These are phyloP conservation scores for Fusarium vanettenii DNA, from an alignment of 2,329 filamentous ascomycete genomes.

Conservation along the genomic window DNA sequence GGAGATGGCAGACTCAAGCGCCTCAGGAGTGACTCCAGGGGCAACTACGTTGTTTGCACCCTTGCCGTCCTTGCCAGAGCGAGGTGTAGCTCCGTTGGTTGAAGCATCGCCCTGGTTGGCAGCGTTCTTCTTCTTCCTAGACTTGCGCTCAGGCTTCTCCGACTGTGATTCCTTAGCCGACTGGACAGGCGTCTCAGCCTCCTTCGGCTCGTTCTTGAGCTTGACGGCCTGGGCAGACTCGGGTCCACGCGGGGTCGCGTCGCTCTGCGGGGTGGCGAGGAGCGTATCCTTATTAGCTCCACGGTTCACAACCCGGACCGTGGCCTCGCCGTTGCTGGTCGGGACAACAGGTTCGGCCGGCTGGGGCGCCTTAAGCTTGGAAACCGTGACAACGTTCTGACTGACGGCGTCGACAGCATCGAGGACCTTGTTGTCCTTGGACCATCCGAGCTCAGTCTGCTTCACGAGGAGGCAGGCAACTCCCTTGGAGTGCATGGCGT, in stretches of 20 bases:
- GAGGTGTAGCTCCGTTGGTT: constrained; percentile 55
- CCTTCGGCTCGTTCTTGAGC: constrained; percentile 58
- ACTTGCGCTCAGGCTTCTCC: constrained; percentile 72
- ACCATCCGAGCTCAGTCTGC: constrained; percentile 92
- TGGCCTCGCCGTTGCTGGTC: constrained; percentile 50
- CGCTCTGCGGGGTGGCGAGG: constrained; percentile 43
- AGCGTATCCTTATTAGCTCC: constrained; percentile 52
- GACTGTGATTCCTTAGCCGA: constrained; percentile 52
- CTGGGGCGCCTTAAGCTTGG: constrained; percentile 71
- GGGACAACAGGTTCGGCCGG: constrained; percentile 50
- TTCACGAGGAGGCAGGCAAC: constrained; percentile 91
- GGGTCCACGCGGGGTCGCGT: constrained; percentile 45
- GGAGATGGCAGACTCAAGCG: constrained; percentile 65
- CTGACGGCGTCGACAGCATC: constrained; percentile 80
- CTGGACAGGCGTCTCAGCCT: constrained; percentile 57
- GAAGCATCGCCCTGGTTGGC: constrained; percentile 58
- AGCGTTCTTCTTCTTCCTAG: constrained; percentile 73
- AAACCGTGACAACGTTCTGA: constrained; percentile 79
- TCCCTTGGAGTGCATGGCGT: constrained; percentile 97
- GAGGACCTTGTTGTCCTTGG: constrained; percentile 87
- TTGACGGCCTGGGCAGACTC: constrained; percentile 52
- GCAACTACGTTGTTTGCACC: constrained; percentile 36
- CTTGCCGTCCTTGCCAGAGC: constrained; percentile 51
- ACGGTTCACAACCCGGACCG: constrained; percentile 51
- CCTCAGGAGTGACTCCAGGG: constrained; percentile 55